A percentile compares a stretch with the other conserved stretches of the same genome.
Evolutionary conservation across 306 rosid genomes (phyloP).

Genomic region (Urtica urens): DNA sequence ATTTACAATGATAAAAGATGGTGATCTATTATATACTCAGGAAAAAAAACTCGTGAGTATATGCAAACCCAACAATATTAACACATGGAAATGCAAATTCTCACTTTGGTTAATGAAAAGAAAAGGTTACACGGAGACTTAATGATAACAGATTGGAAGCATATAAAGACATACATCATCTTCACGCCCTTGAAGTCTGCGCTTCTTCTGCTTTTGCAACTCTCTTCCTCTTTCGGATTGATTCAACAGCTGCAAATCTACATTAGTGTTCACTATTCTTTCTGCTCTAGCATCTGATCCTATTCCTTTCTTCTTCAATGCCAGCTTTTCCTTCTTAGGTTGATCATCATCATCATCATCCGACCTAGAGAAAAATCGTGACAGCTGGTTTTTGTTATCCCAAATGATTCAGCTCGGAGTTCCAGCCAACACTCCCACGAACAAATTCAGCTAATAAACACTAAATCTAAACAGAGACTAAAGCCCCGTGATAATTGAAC

Average conservation of each 20-base stretch:
- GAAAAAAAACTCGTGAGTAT: too few species aligned
- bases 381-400: not conserved
- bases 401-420: not conserved
- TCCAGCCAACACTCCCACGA: not conserved
- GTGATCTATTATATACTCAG: too few species aligned
- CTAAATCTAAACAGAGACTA: not conserved
- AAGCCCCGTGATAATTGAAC: not conserved
- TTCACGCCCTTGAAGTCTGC: constrained; percentile 80
- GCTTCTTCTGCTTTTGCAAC: constrained; percentile 78
- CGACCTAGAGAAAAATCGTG: constrained; percentile 33
- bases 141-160: constrained; percentile 9
- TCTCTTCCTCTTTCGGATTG: constrained; percentile 76
- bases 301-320: constrained; percentile 68
- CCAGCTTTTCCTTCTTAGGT: constrained; percentile 51
- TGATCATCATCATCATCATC: constrained; percentile 39
- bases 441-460: constrained; percentile 1
- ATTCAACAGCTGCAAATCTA: constrained; percentile 67
- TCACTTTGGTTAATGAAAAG: too few species aligned
- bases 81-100: too few species aligned
- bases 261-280: constrained; percentile 62
- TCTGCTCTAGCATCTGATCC: constrained; percentile 86
- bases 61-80: too few species aligned
- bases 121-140: too few species aligned
- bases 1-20: not conserved
- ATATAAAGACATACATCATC: constrained; percentile 47